Percentiles rank a stretch among this genome's conserved stretches.
These are phyloP conservation scores for Penicillium concentricum DNA, from an alignment of 2,329 filamentous ascomycete genomes.

Conservation along the genomic window DNA sequence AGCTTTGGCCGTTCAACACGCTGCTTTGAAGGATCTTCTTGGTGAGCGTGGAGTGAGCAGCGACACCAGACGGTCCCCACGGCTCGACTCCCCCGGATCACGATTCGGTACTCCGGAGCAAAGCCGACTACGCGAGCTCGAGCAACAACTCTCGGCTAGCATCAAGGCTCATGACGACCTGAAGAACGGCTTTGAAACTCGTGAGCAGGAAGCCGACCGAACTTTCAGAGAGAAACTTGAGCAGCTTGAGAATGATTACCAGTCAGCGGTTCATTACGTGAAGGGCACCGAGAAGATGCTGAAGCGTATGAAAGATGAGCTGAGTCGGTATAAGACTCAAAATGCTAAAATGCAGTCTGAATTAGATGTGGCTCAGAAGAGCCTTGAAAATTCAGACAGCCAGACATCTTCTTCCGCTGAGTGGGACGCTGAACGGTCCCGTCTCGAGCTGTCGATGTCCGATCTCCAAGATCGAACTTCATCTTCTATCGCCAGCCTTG, in stretches of 20 bases:
- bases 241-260: constrained; percentile 94
- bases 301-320: constrained; percentile 95
- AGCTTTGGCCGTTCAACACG: constrained; percentile 86
- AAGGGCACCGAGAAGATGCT: constrained; percentile 99
- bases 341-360: constrained; percentile 81
- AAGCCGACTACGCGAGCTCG: constrained; percentile 75
- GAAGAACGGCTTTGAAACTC: constrained; percentile 71
- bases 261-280: constrained; percentile 96
- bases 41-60: constrained; percentile 83
- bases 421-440: constrained; percentile 73
- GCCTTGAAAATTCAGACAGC: constrained; percentile 40
- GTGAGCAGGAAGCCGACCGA: constrained; percentile 82
- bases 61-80: constrained; percentile 66
- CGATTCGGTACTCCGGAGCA: constrained; percentile 77
- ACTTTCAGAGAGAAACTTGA: constrained; percentile 90
- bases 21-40: constrained; percentile 88
- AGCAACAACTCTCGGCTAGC: constrained; percentile 78
- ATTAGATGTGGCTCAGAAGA: constrained; percentile 65
- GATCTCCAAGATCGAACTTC: constrained; percentile 68
- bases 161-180: constrained; percentile 82
- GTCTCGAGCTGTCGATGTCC: constrained; percentile 67
- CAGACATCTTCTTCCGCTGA: constrained; percentile 50
- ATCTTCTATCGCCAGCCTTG: constrained; percentile 64
- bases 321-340: constrained; percentile 86
- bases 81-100: constrained; percentile 70